Evolutionary conservation across 345 rosid genomes (phyloP), one percentile per base, ranked within the genome.

Genomic region (Clausena lansium): DNA sequence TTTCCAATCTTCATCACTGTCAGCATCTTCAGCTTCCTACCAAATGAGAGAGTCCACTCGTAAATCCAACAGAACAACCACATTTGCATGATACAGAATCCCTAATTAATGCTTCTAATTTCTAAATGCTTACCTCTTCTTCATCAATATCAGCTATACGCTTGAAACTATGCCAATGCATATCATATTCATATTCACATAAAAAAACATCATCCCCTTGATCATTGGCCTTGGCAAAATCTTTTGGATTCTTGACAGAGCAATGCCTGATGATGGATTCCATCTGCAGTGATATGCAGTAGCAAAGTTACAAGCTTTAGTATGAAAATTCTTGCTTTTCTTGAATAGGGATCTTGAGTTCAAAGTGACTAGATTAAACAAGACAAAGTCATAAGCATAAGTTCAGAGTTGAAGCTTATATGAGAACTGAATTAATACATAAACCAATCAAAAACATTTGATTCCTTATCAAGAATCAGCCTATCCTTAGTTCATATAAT

Each of bases 141-240:
- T 83, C 63, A 80, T 87, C 90, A 10, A 90, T 80, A 24, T 92
- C 98, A 83, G 92, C 94, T 63, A 91, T 80, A 77, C 97, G 91
- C 87, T 95, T 94, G 83, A 92, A 95, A 79, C 86, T 89, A 83
- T 92, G 94, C 98, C 99, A 91, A 45, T 83, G 92, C 55, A 90
- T 83, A 83, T 95, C 98, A 79, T 95, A 95, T 61, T 94, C 98
- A 79, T 95, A 93, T 84, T 95, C 99, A 67, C 99, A 94, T 3
- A 94, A 81, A 74, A 90, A 95, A 67, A 95, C 78, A 85, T 94
- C 99, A 89, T 95, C 97, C 39, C 98, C 98, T 77, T 86, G 91
- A 64, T 92, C 76, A 41, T 72, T 86, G 64, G 94, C 96, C 84
- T 88, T 90, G 5, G 86, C 82, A 83, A 88, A 94, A 73, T 92